These are phyloP conservation scores for Lantana camara DNA, from an alignment of 257 asterid species.

Conservation along the genomic window DNA sequence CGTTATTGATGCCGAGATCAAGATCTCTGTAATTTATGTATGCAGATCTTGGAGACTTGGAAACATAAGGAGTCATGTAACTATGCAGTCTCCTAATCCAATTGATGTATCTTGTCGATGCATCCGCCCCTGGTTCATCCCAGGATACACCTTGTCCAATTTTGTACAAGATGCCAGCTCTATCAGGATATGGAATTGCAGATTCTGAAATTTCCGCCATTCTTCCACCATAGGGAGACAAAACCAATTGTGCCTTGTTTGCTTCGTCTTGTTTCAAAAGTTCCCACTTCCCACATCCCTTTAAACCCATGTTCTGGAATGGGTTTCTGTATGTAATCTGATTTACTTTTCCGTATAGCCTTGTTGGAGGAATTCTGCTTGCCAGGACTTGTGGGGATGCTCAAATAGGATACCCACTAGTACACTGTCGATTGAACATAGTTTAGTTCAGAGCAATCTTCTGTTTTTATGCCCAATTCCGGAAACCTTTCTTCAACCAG, in stretches of 20 bases:
- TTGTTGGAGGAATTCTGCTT: background rate
- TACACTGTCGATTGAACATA: slow-evolving; percentile 5
- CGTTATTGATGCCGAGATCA: background rate
- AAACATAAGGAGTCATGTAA: background rate
- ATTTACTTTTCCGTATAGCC: background rate
- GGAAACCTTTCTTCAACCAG: slow-evolving; percentile 21
- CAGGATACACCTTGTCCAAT: background rate
- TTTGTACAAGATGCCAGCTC: background rate
- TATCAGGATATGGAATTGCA: background rate
- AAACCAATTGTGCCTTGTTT: background rate
- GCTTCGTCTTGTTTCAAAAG: background rate
- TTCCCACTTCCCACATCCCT: background rate
- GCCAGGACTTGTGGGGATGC: background rate
- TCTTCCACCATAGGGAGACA: background rate
- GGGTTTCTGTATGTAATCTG: background rate
- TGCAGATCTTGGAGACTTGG: background rate
- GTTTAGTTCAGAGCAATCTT: too few species aligned
- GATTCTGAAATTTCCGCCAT: background rate
- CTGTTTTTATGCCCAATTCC: slow-evolving; percentile 23
- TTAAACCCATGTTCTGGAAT: background rate
- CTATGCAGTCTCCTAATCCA: too few species aligned
- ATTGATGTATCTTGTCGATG: background rate
- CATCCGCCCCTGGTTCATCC: background rate
- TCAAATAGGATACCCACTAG: background rate
- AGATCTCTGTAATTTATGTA: background rate